Base-by-base conservation (phyloP, 2,329 filamentous ascomycete species). In the Amesomyces nigricolor region DNA sequence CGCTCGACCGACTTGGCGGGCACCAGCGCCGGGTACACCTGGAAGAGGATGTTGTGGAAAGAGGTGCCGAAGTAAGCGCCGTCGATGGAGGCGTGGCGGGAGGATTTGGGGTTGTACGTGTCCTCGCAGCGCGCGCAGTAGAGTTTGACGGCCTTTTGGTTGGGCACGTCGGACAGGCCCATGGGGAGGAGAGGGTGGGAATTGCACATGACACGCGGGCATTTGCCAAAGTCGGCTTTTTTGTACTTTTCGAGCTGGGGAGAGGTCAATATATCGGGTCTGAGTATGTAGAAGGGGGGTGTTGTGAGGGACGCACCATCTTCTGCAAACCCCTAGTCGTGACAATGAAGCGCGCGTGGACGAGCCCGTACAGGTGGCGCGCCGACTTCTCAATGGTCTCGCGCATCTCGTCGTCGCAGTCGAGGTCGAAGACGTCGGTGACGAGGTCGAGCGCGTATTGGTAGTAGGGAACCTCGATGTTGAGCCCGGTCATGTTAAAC, bases 21-120 rank as follows among this genome's bases (percentile, higher is more conserved):
- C 50, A 95, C 84, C 64, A 99, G 80, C 22, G 88, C 85, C 5
- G 94, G 92, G 70, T 97, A 97, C 53, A 99, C 94, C 72, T 99
- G 94, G 78, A 99, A 97, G 60, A 99, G 84, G 73, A 99, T 96
- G 75, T 96, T 96, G 79, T 96, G 92, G 78, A 99, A 99, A 2
- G 89, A 95, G 47, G 92, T 91, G 64, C 94, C 94, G 65, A 99
- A 99, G 79, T 97, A 99, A 62, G 94, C 94, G 61, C 94, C 94
- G 70, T 99, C 94, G 67, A 99, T 96, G 57, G 88, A 82, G 49
- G 91, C 91, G 73, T 99, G 94, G 29, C 94, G 89, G 17, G 90
- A 92, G 3, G 94, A 97, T 72, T 99, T 99, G 44, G 94, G 94
- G 74, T 97, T 97, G 80, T 99, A 99, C 57, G 95, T 87, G 71